phyloP scores from a whole-genome alignment of 805 yeast species.

The Candida michaelii region DNA sequence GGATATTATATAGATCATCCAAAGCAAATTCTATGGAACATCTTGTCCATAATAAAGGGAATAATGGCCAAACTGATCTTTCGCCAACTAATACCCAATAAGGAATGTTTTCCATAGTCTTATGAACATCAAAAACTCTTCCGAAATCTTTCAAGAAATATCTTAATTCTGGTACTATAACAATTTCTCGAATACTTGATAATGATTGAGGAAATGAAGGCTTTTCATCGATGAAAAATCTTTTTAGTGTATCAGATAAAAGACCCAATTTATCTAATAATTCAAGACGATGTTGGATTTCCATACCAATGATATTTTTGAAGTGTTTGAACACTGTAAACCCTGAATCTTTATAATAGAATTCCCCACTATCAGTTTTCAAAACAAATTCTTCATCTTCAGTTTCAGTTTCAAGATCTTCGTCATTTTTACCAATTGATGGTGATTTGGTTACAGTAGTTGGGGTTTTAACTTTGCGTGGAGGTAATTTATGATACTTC shows the following conservation, averaged over 20 bases:
- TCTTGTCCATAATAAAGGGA: slow-evolving; percentile 81
- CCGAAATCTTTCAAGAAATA: slow-evolving; percentile 70
- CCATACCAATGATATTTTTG: slow-evolving; percentile 66
- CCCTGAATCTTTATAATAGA: slow-evolving; percentile 33
- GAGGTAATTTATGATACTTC: slow-evolving; percentile 18
- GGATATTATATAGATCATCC: slow-evolving; percentile 65
- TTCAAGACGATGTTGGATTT: slow-evolving; percentile 79
- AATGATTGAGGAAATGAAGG: slow-evolving; percentile 68
- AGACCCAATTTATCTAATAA: slow-evolving; percentile 78
- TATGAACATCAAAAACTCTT: slow-evolving; percentile 73
- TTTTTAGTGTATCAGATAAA: slow-evolving; percentile 64
- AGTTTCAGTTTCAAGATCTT: slow-evolving; percentile 20
- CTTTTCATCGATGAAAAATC: slow-evolving; percentile 84
- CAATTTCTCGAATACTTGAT: slow-evolving; percentile 64
- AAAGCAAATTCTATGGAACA: slow-evolving; percentile 87
- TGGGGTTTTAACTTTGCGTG: slow-evolving; percentile 4
- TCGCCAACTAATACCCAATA: slow-evolving; percentile 93
- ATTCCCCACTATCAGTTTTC: slow-evolving; percentile 17
- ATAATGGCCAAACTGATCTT: slow-evolving; percentile 87
- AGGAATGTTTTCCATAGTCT: slow-evolving; percentile 68
- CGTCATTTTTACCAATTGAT: slow-evolving; percentile 11
- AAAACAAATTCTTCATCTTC: slow-evolving; percentile 28
- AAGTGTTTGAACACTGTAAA: slow-evolving; percentile 32
- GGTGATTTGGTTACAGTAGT: neutral
- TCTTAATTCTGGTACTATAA: slow-evolving; percentile 84